Percentiles rank a stretch among this genome's conserved stretches.
Evolutionary conservation across 2,329 filamentous ascomycete species (phyloP).

Genomic region (Botryosphaeria agaves): DNA sequence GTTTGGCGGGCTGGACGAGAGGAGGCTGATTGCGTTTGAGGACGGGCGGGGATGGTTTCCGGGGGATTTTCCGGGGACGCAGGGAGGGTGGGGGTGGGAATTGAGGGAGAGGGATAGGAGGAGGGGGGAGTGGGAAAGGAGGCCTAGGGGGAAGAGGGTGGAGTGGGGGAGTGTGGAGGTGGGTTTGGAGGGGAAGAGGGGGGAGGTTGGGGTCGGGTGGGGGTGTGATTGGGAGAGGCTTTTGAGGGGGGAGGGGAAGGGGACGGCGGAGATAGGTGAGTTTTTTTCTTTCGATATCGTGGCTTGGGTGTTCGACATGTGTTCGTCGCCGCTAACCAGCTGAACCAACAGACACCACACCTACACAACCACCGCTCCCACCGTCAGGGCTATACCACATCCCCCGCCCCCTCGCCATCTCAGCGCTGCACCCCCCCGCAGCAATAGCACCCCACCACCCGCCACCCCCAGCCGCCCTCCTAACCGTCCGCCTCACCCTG

Average conservation of each 20-base stretch:
- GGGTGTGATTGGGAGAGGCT: constrained; percentile 67
- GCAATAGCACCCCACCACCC: too few relatives aligned
- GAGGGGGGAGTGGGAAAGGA: constrained; percentile 51
- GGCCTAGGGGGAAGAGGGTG: constrained; percentile 65
- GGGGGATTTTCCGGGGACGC: constrained; percentile 63
- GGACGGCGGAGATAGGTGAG: too few relatives aligned
- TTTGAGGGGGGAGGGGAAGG: too few relatives aligned
- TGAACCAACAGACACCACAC: too few relatives aligned
- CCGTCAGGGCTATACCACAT: too few relatives aligned
- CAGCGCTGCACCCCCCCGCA: too few relatives aligned
- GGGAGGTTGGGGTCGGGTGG: constrained; percentile 70
- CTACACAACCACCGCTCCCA: too few relatives aligned
- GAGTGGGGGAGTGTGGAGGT: constrained; percentile 62
- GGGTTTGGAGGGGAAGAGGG: constrained; percentile 48
- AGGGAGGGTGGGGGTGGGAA: constrained; percentile 67
- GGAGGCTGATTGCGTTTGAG: constrained; percentile 69
- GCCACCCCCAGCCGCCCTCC: constrained; percentile 23
- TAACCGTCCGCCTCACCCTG: constrained; percentile 51
- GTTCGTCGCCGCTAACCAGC: too few relatives aligned
- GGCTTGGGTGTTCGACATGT: too few relatives aligned
- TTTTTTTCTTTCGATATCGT: too few relatives aligned
- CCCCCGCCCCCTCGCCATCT: too few relatives aligned
- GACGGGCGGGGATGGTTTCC: constrained; percentile 68
- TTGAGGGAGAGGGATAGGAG: constrained; percentile 41
- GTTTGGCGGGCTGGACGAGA: constrained; percentile 68